phyloP scores from a whole-genome alignment of 2,329 filamentous ascomycete genomes.

The Cladosporium sp. region DNA sequence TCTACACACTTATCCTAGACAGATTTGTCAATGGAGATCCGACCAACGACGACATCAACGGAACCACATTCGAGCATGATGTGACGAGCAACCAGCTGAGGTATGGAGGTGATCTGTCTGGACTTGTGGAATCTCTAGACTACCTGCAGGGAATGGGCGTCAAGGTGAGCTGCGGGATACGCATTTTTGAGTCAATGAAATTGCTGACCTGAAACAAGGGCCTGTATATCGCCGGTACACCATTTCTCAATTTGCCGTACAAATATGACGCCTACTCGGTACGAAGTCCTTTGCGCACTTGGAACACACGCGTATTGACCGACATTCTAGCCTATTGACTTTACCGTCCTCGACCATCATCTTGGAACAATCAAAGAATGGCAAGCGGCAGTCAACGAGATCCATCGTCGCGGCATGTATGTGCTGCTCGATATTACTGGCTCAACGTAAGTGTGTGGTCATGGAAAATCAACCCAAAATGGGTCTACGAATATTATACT shows the following conservation, averaged over 20 bases:
- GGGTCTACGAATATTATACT: neutral
- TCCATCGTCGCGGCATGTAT: conserved; percentile 64
- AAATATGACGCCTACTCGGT: conserved; percentile 50
- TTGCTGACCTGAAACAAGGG: conserved; percentile 46
- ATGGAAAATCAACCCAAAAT: neutral
- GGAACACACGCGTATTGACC: neutral
- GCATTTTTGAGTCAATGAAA: neutral
- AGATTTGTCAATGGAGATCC: conserved; percentile 66
- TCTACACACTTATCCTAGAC: conserved; percentile 66
- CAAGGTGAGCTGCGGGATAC: conserved; percentile 18
- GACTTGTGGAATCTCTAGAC: conserved; percentile 61
- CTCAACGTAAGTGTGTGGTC: conserved; percentile 33
- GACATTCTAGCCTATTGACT: conserved; percentile 57
- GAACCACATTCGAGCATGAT: conserved; percentile 62
- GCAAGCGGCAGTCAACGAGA: conserved; percentile 58
- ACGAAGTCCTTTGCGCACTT: too few species aligned
- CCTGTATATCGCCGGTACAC: conserved; percentile 63
- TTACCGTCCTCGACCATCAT: conserved; percentile 64
- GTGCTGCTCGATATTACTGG: conserved; percentile 66
- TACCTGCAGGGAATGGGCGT: conserved; percentile 66
- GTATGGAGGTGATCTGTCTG: conserved; percentile 61
- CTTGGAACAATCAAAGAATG: conserved; percentile 60
- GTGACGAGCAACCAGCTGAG: conserved; percentile 61
- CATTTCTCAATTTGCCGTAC: conserved; percentile 66
- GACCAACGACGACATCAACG: conserved; percentile 63